phyloP scores from a whole-genome alignment of 345 rosid genomes.

The Adansonia digitata region DNA sequence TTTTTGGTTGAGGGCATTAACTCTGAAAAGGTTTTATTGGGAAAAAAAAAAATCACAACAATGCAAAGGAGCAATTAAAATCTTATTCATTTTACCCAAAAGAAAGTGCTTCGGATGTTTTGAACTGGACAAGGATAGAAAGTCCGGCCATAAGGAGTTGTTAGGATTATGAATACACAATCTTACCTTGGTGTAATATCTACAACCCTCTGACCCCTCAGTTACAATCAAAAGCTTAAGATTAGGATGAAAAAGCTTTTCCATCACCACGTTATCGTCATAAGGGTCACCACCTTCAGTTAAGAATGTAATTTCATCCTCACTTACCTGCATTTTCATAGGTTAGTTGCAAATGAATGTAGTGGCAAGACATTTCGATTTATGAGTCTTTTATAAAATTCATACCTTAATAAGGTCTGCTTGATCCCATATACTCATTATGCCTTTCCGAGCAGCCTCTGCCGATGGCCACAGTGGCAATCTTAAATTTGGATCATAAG shows the following conservation, averaged over 20 bases:
- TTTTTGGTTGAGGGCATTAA: background rate
- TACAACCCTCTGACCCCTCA: conserved; percentile 88
- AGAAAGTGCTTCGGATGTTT: background rate
- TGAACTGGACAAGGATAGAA: background rate
- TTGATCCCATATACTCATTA: conserved; percentile 83
- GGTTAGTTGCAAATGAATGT: background rate
- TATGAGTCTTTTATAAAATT: background rate
- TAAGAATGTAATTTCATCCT: conserved; percentile 84
- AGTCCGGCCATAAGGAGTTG: background rate
- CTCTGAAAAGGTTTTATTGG: background rate
- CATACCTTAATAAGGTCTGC: conserved; percentile 90
- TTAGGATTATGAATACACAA: background rate
- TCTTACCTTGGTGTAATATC: conserved; percentile 86
- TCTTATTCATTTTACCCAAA: background rate
- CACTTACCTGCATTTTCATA: conserved; percentile 54
- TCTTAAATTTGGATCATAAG: conserved; percentile 95
- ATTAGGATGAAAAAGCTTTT: conserved; percentile 68
- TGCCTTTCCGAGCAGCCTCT: conserved; percentile 75
- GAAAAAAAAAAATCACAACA: too few species aligned
- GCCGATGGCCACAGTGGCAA: conserved; percentile 87
- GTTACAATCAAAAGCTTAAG: conserved; percentile 85
- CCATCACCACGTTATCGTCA: conserved; percentile 61
- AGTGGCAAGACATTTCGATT: background rate
- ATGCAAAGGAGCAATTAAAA: background rate
- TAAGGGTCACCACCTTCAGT: conserved; percentile 59